Conservation (phyloP, 106 monocot genomes). For the Iris macrosiphon region DNA sequence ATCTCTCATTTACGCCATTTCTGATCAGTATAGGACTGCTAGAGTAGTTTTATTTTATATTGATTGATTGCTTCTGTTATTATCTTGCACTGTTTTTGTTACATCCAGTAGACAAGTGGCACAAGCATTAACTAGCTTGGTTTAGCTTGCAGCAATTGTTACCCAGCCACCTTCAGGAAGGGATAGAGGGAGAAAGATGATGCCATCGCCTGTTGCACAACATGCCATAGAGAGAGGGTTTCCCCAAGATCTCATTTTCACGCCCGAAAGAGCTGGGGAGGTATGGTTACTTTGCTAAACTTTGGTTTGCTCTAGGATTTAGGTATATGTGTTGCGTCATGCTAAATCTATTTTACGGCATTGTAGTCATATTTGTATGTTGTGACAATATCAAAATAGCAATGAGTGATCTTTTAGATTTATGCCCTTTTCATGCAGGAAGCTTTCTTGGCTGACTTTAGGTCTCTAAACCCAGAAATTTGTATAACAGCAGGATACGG, state of each 20-base stretch:
- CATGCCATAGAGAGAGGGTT: slow-evolving; percentile 62
- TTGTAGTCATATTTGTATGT: background rate
- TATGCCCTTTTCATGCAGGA: slow-evolving; percentile 38
- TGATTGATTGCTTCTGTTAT: too few species aligned
- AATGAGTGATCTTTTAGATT: background rate
- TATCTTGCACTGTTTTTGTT: too few species aligned
- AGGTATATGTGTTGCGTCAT: too few species aligned
- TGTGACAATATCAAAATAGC: too few species aligned
- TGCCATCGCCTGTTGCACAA: slow-evolving; percentile 76
- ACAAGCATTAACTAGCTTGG: slow-evolving; percentile 2
- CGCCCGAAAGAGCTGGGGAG: slow-evolving; percentile 71
- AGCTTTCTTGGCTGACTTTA: slow-evolving; percentile 59
- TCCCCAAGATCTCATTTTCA: slow-evolving; percentile 61
- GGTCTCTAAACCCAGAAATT: slow-evolving; percentile 52
- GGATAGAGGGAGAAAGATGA: slow-evolving; percentile 60
- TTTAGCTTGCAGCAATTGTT: slow-evolving; percentile 78
- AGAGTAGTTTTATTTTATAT: too few species aligned
- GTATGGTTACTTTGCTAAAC: slow-evolving; percentile 22
- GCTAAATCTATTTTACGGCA: background rate
- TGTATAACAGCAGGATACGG: slow-evolving; percentile 92
- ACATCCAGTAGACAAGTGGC: background rate
- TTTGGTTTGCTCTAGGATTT: background rate
- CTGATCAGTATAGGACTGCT: too few species aligned
- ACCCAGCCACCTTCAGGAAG: slow-evolving; percentile 73
- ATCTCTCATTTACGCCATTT: too few species aligned